phyloP scores from a whole-genome alignment of 306 rosid species.

The Biancaea sappan region DNA sequence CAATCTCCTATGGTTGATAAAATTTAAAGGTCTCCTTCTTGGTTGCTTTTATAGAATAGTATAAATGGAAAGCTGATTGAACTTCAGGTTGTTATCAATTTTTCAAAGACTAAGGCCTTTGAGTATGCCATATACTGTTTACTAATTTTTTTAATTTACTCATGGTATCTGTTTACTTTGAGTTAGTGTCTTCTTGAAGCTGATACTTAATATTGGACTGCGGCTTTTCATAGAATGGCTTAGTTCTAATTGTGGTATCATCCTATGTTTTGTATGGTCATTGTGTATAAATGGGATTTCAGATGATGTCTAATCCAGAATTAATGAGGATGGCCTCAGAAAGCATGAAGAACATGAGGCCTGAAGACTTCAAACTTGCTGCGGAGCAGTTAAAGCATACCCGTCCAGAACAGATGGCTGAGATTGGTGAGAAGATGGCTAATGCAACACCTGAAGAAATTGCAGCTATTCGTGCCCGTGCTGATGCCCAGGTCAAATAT shows the following conservation, averaged over 20 bases:
- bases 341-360: slow-evolving; percentile 85
- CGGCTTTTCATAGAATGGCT: neutral
- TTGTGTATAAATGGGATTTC: slow-evolving; percentile 31
- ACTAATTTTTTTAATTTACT: neutral
- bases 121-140: neutral
- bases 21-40: neutral
- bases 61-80: neutral
- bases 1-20: neutral
- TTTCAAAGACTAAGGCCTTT: neutral
- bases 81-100: neutral
- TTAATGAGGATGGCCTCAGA: slow-evolving; percentile 91
- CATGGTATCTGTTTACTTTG: neutral
- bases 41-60: neutral
- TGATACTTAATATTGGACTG: neutral
- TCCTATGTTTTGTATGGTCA: slow-evolving; percentile 19
- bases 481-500: slow-evolving; percentile 68
- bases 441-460: slow-evolving; percentile 82
- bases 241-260: neutral
- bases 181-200: neutral
- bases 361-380: slow-evolving; percentile 80
- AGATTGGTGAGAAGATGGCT: slow-evolving; percentile 92
- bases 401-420: slow-evolving; percentile 91
- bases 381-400: slow-evolving; percentile 91
- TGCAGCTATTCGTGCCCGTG: slow-evolving; percentile 71
- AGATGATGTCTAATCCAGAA: slow-evolving; percentile 98